Base-by-base conservation (phyloP, 2,329 filamentous ascomycete species). In the Ophiocordyceps camponoti-floridani region DNA sequence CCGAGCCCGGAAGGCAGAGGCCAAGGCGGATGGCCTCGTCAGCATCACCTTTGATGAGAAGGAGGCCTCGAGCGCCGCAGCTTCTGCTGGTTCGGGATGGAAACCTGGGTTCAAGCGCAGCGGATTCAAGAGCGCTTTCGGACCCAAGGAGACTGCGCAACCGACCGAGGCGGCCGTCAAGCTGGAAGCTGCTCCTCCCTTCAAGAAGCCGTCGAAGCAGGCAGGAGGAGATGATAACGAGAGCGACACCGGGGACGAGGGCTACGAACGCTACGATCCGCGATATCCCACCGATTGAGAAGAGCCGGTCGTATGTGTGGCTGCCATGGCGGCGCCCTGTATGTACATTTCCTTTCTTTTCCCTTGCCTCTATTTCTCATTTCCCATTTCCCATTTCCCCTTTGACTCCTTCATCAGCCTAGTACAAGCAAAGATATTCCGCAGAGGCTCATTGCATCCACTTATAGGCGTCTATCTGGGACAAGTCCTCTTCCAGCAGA, bases 41-140 rank as follows among this genome's bases (percentile, higher is more conserved):
- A 77, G 72, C 49, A 81, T 84, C 57, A 82, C 82, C 60, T 57
- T 80, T 4, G 67, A 40, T 4, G 37, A 48, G 1, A 56, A 61
- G 40, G 60, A 60, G 9, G 48, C 53, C 4, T 16, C 44, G 4
- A 4, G 18, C 19, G 28, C 38, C n/a, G 51, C 80, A 52, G 83
- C 79, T 23, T 5, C 23, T 23, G 23, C 23, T 23, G 23, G 23
- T 23, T 3, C 23, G 23, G 23, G 23, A 23, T n/a, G n/a, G 55
- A 82, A 79, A 54, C 73, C 73, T 1, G 78, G 77, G 0, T 87
- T 87, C 56, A 87, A 88, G 63, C 91, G 89, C 56, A 79, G 81
- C 1, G 84, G 84, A 0, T 88, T 88, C 60, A 88, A 85, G 62
- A 82, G 78, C 53, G 82, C 82, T 1, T 84, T 87, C 64, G 72